phyloP scores from a whole-genome alignment of 768 basidiomycete genomes.

The Lyophyllum atratum region DNA sequence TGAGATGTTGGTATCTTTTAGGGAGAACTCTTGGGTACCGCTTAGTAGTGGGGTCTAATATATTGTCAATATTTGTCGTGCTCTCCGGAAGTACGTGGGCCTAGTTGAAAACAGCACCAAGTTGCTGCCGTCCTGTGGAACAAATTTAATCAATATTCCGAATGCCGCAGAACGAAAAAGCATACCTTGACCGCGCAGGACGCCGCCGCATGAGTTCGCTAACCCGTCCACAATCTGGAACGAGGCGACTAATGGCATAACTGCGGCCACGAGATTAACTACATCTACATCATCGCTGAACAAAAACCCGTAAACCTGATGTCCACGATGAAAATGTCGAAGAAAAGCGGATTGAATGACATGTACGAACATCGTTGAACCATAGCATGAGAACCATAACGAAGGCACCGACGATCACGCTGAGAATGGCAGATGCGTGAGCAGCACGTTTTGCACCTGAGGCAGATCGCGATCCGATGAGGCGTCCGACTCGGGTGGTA shows the following conservation, averaged over 20 bases:
- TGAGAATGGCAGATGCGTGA: slow-evolving; percentile 64
- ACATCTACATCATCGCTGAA: slow-evolving; percentile 68
- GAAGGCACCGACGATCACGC: slow-evolving; percentile 55
- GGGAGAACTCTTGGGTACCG: no score
- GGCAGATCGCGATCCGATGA: slow-evolving; percentile 61
- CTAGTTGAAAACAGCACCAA: slow-evolving; percentile 75
- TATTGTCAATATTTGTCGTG: no score
- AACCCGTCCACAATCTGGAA: slow-evolving; percentile 74
- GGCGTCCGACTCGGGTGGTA: slow-evolving; percentile 72
- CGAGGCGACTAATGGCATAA: slow-evolving; percentile 75
- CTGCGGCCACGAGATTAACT: slow-evolving; percentile 58
- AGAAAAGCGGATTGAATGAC: background rate
- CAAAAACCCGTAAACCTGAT: slow-evolving; percentile 62
- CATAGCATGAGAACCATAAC: slow-evolving; percentile 64
- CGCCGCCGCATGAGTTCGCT: slow-evolving; percentile 62
- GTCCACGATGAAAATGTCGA: background rate
- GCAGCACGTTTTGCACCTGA: slow-evolving; percentile 56
- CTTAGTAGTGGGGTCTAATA: no score
- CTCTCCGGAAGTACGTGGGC: slow-evolving; percentile 78
- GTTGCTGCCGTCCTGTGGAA: slow-evolving; percentile 60
- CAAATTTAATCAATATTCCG: background rate
- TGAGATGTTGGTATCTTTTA: no score
- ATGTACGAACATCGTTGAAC: slow-evolving; percentile 51
- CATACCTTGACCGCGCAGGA: slow-evolving; percentile 79
- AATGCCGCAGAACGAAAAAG: slow-evolving; percentile 33